Percentiles rank a stretch among this genome's conserved stretches.
Conservation (phyloP, 1,284 basidiomycete genomes). For the Ustilago curta region DNA sequence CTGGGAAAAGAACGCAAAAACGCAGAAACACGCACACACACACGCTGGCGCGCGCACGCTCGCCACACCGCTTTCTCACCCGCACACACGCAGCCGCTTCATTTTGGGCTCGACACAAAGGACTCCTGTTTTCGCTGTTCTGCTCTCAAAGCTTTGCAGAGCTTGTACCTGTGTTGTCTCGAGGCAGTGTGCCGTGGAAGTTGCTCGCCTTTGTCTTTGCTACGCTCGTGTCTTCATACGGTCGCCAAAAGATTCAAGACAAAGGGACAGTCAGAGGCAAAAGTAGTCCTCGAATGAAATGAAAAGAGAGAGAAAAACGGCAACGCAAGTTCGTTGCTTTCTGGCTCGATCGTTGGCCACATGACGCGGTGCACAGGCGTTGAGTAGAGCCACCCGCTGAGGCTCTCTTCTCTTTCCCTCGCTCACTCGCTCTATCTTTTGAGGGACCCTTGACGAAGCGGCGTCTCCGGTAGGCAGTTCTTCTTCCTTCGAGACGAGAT, state of each 20-base stretch:
- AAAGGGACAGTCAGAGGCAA: background rate
- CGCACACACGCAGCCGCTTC: background rate
- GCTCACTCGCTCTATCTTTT: background rate
- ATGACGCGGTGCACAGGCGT: constrained; percentile 2
- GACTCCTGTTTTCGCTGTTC: no score
- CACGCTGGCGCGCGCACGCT: constrained; percentile 11
- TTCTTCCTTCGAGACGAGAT: no score
- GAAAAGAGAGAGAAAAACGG: background rate
- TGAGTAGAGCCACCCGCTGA: background rate
- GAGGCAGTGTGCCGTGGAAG: no score
- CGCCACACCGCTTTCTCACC: background rate
- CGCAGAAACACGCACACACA: constrained; percentile 12
- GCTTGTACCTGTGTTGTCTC: no score
- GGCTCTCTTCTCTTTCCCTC: background rate
- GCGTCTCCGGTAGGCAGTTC: no score
- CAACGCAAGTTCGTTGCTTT: background rate
- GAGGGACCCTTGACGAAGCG: background rate
- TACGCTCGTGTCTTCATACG: background rate
- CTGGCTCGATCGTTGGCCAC: constrained; percentile 12
- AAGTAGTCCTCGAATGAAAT: background rate
- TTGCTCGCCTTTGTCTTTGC: background rate
- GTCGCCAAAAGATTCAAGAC: no score
- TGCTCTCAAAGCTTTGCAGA: no score
- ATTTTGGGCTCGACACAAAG: no score
- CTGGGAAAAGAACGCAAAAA: constrained; percentile 1